phyloP scores from a whole-genome alignment of 257 asterid species.

The Forsythia suspensa region DNA sequence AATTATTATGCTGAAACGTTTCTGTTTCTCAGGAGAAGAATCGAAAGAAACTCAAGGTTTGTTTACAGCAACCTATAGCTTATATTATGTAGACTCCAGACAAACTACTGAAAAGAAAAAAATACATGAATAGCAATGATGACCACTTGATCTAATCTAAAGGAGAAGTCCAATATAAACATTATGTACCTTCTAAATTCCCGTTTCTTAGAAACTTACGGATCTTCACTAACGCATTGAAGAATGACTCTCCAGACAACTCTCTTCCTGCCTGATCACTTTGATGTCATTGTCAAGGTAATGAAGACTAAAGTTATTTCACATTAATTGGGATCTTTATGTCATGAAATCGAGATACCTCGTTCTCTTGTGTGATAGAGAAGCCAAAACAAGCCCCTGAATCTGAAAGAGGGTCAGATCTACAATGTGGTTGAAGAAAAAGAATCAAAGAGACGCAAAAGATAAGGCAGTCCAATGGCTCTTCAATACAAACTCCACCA shows the following conservation, averaged over 20 bases:
- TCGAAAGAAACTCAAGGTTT: constrained; percentile 5
- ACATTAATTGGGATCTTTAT: not conserved
- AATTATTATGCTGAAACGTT: not conserved
- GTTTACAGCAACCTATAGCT: not conserved
- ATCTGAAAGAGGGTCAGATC: constrained; percentile 51
- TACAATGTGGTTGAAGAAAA: constrained; percentile 72
- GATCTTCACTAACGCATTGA: constrained; percentile 56
- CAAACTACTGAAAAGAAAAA: constrained; percentile 13
- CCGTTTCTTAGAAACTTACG: constrained; percentile 61
- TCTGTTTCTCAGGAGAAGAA: constrained; percentile 3
- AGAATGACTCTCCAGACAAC: constrained; percentile 57
- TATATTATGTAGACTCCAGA: constrained; percentile 1
- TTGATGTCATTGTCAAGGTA: constrained; percentile 18
- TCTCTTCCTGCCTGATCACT: constrained; percentile 53
- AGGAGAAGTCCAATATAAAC: not conserved
- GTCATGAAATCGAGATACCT: constrained; percentile 39
- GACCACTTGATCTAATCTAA: not conserved
- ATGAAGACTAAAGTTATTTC: constrained; percentile 13
- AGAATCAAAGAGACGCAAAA: constrained; percentile 81
- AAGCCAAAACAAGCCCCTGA: constrained; percentile 72
- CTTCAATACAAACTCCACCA: constrained; percentile 62
- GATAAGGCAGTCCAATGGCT: constrained; percentile 82
- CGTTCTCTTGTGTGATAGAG: constrained; percentile 85
- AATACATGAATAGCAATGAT: not conserved
- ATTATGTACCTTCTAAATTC: constrained; percentile 61